These are phyloP conservation scores for Smallanthus sonchifolius DNA, from an alignment of 129 eudicot species.

Conservation along the genomic window DNA sequence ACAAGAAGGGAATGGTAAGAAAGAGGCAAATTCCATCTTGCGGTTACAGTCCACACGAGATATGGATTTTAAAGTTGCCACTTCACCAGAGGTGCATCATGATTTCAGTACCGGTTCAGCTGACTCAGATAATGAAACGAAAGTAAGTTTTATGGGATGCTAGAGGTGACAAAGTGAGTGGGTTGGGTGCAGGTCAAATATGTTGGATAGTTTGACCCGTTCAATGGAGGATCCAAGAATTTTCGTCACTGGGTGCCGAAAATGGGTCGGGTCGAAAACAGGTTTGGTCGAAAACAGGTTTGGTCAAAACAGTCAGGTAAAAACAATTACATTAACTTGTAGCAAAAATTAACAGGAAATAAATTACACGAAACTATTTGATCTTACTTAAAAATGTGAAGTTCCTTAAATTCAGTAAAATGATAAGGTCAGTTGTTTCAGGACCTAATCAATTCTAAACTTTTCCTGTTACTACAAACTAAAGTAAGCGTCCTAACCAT, in stretches of 20 bases:
- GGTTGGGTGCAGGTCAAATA: not conserved
- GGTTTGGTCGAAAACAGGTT: not conserved
- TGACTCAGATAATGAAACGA: constrained; percentile 56
- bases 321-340: not conserved
- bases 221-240: not conserved
- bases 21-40: constrained; percentile 31
- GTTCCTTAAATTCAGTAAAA: not conserved
- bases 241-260: not conserved
- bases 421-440: not conserved
- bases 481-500: not conserved
- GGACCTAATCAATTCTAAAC: not conserved
- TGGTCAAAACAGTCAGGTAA: not conserved
- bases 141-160: constrained; percentile 39
- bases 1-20: constrained; percentile 30
- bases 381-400: not conserved
- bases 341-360: not conserved
- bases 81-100: constrained; percentile 35
- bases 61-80: constrained; percentile 29
- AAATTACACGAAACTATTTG: not conserved
- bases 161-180: not conserved
- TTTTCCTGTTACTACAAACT: not conserved
- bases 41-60: constrained; percentile 44
- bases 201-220: not conserved
- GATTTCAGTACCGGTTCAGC: constrained; percentile 49
- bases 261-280: not conserved